Evolutionary conservation across 2,329 filamentous ascomycete species (phyloP).

Genomic region (Penicillium digitatum): DNA sequence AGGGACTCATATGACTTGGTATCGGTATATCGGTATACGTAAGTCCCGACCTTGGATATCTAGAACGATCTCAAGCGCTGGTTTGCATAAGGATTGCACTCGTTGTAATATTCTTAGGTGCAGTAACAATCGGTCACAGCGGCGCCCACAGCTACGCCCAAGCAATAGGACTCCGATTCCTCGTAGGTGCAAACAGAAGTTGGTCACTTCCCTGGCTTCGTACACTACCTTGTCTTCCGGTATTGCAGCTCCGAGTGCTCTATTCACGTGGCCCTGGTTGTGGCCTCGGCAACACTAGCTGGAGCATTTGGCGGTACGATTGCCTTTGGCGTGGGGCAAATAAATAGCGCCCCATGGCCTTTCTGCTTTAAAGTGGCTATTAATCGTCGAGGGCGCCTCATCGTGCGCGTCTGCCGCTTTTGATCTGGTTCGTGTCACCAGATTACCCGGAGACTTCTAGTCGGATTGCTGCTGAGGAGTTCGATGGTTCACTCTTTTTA

Average conservation of each 20-base stretch:
- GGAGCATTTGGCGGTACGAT: constrained; percentile 53
- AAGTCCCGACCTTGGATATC: constrained; percentile 9
- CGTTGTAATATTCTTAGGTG: constrained; percentile 49
- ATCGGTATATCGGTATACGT: constrained; percentile 62
- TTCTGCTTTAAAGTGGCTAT: constrained; percentile 48
- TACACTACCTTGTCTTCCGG: constrained; percentile 52
- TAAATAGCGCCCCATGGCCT: constrained; percentile 24
- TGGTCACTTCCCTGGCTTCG: constrained; percentile 49
- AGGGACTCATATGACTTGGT: constrained; percentile 58
- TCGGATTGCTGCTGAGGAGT: constrained; percentile 47
- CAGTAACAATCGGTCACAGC: constrained; percentile 48
- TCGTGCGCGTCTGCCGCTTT: constrained; percentile 36
- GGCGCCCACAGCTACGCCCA: constrained; percentile 43
- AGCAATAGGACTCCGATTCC: constrained; percentile 46
- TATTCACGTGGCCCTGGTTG: constrained; percentile 55
- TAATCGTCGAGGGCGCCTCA: constrained; percentile 45
- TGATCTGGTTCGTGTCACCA: constrained; percentile 47
- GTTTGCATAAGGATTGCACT: constrained; percentile 38
- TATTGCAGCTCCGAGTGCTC: constrained; percentile 55
- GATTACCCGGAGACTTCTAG: constrained; percentile 49
- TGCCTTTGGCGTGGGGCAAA: constrained; percentile 50
- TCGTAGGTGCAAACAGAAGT: constrained; percentile 52
- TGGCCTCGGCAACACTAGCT: constrained; percentile 54
- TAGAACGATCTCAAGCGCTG: background rate
- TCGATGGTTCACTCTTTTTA: background rate